These are phyloP conservation scores for Themeda triandra DNA, from an alignment of 176 grass and related monocot genomes.

Conservation along the genomic window DNA sequence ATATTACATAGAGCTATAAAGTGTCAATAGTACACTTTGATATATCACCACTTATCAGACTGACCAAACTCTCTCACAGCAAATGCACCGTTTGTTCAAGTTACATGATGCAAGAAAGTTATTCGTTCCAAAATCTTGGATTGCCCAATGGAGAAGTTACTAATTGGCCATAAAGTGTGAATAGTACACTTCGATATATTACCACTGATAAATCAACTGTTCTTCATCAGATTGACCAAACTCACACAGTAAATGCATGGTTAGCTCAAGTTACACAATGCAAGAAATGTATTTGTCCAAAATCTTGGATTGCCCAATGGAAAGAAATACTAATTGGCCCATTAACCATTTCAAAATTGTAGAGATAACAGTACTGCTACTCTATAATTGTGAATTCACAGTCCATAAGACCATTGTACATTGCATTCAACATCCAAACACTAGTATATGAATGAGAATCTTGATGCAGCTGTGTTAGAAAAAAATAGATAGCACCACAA, in stretches of 20 bases:
- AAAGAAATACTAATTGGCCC: no score
- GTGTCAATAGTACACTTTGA: background rate
- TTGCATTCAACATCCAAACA: background rate
- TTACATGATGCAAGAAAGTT: no score
- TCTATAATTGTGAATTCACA: background rate
- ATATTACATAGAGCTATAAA: background rate
- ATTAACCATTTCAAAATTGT: no score
- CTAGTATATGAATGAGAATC: background rate
- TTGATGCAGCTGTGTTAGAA: background rate
- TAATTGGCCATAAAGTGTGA: no score
- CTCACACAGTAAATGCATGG: background rate
- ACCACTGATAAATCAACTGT: no score
- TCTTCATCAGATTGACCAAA: background rate
- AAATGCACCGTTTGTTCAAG: no score
- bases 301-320: background rate
- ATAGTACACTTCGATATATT: no score
- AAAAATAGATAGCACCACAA: background rate
- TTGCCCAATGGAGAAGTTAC: no score
- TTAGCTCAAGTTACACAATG: background rate
- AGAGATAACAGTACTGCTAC: background rate
- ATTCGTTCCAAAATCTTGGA: no score
- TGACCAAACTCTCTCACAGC: no score
- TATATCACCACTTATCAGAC: background rate
- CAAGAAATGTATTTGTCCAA: background rate
- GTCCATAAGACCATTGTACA: background rate